phyloP scores from a whole-genome alignment of 371 early-diverging fungal genomes.

The Blastocladiella emersonii region DNA sequence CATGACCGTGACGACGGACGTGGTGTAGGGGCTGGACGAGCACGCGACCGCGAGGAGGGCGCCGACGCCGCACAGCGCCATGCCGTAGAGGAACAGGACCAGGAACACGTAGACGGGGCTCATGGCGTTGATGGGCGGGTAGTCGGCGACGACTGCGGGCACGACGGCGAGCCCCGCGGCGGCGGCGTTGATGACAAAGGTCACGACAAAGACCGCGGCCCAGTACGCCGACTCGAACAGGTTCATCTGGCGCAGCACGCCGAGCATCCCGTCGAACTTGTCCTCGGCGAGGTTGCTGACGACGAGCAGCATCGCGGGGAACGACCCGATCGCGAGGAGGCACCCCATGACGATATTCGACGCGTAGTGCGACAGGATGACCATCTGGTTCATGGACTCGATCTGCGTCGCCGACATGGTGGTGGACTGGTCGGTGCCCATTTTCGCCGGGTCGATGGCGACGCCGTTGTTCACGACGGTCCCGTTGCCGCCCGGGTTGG shows the following conservation, averaged over 20 bases:
- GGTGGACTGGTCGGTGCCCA: too few species aligned
- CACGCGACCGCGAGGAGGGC: not conserved
- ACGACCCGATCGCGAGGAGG: not conserved
- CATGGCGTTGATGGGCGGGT: not conserved
- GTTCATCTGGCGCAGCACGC: not conserved
- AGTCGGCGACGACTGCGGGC: not conserved
- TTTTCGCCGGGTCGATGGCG: not conserved
- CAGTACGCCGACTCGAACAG: constrained; percentile 4
- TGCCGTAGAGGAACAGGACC: not conserved
- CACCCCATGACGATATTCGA: not conserved
- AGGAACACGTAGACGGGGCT: not conserved
- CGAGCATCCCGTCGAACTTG: constrained; percentile 2
- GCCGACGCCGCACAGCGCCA: not conserved
- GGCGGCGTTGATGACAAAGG: not conserved
- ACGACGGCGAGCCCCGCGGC: not conserved
- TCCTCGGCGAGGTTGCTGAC: not conserved
- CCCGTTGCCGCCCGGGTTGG: not conserved
- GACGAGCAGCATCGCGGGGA: not conserved
- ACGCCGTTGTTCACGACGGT: not conserved
- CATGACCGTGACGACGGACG: not conserved
- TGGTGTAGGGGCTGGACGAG: not conserved
- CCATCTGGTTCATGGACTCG: not conserved
- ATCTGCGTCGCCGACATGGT: too few species aligned
- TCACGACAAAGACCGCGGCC: not conserved
- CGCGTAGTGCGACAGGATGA: not conserved